These are phyloP conservation scores for Nissolia schottii DNA, from an alignment of 306 rosid species.

Conservation along the genomic window DNA sequence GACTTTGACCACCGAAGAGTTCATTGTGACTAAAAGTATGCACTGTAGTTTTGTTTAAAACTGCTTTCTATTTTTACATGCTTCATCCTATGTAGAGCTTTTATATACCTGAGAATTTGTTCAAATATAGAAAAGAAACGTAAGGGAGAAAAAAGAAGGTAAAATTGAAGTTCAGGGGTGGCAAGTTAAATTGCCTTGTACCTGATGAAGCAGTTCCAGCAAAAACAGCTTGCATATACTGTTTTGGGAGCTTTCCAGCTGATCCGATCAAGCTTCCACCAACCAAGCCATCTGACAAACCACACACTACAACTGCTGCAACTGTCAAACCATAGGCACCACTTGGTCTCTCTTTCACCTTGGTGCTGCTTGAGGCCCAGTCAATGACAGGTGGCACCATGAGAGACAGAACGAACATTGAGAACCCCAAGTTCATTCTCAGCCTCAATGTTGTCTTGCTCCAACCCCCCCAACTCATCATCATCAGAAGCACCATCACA, in stretches of 20 bases:
- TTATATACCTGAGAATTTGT: background rate
- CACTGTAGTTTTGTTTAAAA: constrained; percentile 1
- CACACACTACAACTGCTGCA: constrained; percentile 36
- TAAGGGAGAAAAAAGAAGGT: constrained; percentile 2
- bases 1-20: no score
- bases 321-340: constrained; percentile 47
- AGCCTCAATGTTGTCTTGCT: constrained; percentile 47
- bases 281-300: constrained; percentile 75
- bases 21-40: constrained; percentile 18
- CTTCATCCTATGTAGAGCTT: background rate
- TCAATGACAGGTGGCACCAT: constrained; percentile 63
- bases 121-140: constrained; percentile 12
- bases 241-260: constrained; percentile 85
- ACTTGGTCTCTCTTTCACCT: constrained; percentile 26
- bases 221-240: constrained; percentile 93
- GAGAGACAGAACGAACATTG: constrained; percentile 55
- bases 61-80: background rate
- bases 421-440: constrained; percentile 49
- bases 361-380: constrained; percentile 37
- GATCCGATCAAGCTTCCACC: constrained; percentile 90
- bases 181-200: constrained; percentile 18
- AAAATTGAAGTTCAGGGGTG: constrained; percentile 14
- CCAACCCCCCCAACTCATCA: constrained; percentile 71
- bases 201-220: constrained; percentile 98
- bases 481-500: constrained; percentile 48